Evolutionary conservation across 345 rosid species (phyloP).

Genomic region (Populus euphratica): DNA sequence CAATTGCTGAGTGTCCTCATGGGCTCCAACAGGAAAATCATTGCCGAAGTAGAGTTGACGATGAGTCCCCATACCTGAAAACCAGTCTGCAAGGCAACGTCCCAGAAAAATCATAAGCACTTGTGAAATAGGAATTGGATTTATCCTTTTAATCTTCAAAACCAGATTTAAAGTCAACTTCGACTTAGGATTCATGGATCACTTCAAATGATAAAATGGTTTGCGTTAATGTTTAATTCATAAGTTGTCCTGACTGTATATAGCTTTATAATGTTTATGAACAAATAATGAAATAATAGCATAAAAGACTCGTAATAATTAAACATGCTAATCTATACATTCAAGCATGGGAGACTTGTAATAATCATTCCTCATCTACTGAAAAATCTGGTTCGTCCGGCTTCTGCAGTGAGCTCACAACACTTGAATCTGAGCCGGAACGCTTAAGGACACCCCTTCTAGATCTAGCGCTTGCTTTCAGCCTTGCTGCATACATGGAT

Average conservation of each 20-base stretch:
- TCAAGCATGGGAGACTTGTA: not conserved
- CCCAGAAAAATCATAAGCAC: too few relatives aligned
- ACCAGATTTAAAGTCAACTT: not conserved
- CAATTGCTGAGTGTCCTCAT: too few relatives aligned
- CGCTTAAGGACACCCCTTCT: constrained; percentile 34
- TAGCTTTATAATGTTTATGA: not conserved
- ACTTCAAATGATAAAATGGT: not conserved
- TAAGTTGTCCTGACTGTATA: not conserved
- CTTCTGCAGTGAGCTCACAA: constrained; percentile 51
- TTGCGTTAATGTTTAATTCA: not conserved
- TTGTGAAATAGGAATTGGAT: too few relatives aligned
- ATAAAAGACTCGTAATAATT: not conserved
- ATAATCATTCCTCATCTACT: constrained; percentile 42
- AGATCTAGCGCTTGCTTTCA: constrained; percentile 32
- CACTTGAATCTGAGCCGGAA: constrained; percentile 44
- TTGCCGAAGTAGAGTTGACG: too few relatives aligned
- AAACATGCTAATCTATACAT: not conserved
- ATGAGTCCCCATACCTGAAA: too few relatives aligned
- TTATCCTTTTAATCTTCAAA: not conserved
- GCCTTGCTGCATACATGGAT: constrained; percentile 32
- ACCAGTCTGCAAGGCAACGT: too few relatives aligned
- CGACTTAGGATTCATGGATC: not conserved
- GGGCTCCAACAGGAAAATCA: too few relatives aligned
- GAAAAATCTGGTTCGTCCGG: constrained; percentile 86
- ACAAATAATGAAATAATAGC: not conserved